Evolutionary conservation across 73 alveolate species (phyloP).

Genomic region (Chromera velia): DNA sequence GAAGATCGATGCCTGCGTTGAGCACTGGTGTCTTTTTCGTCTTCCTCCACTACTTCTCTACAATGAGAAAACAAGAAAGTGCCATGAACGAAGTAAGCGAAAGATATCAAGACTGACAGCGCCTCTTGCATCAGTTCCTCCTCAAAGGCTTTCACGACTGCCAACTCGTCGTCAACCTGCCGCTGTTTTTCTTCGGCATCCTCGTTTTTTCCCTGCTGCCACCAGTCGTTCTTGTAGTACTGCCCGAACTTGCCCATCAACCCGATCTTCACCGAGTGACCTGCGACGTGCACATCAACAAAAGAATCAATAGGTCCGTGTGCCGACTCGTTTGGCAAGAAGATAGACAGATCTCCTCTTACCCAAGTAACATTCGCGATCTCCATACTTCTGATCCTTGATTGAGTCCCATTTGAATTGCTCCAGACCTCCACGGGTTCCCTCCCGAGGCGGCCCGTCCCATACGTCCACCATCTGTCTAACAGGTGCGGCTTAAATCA

Average conservation of each 20-base stretch:
- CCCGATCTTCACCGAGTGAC: neutral
- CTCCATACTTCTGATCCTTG: neutral
- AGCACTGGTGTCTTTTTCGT: too few relatives aligned
- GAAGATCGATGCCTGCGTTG: too few relatives aligned
- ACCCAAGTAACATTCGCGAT: neutral
- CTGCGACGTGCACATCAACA: neutral
- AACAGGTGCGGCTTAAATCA: too few relatives aligned
- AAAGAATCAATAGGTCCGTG: neutral
- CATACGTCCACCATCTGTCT: too few relatives aligned
- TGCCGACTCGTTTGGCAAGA: neutral
- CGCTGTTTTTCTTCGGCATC: neutral
- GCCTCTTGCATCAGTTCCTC: neutral
- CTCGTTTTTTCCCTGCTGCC: neutral
- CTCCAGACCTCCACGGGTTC: neutral
- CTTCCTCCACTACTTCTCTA: too few relatives aligned
- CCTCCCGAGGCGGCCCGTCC: neutral
- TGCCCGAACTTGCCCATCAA: neutral
- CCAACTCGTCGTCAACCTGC: neutral
- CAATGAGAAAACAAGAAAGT: too few relatives aligned
- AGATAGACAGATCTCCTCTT: too few relatives aligned
- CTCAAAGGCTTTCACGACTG: neutral
- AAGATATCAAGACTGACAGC: too few relatives aligned
- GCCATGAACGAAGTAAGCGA: too few relatives aligned
- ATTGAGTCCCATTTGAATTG: neutral
- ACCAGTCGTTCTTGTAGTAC: neutral